phyloP scores from a whole-genome alignment of 805 yeast genomes.

The Metschnikowia bowlesiae region DNA sequence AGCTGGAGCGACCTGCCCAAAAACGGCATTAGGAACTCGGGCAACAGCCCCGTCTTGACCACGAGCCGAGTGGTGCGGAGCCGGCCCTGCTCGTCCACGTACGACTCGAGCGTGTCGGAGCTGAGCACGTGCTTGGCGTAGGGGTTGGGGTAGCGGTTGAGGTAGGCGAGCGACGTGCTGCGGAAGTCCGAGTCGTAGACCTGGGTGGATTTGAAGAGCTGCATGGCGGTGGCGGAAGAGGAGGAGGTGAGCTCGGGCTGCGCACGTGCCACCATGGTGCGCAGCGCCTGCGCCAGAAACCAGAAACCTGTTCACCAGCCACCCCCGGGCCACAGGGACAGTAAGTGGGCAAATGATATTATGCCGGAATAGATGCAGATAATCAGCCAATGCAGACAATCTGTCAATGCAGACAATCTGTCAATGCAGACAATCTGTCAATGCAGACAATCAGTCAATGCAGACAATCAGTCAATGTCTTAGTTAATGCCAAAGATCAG shows the following conservation, averaged over 20 bases:
- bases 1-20: constrained; percentile 60
- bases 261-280: no score
- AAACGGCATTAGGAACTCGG: constrained; percentile 72
- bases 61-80: constrained; percentile 71
- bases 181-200: constrained; percentile 60
- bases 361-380: no score
- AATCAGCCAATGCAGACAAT: no score
- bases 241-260: not conserved
- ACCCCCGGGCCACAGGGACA: no score
- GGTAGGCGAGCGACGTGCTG: constrained; percentile 72
- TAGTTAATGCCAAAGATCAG: no score
- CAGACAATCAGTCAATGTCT: no score
- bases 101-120: constrained; percentile 66
- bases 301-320: no score
- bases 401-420: no score
- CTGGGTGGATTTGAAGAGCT: constrained; percentile 53
- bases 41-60: constrained; percentile 74
- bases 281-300: no score
- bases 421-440: no score
- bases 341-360: no score
- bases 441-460: no score
- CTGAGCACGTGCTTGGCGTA: constrained; percentile 81
- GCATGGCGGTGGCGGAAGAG: constrained; percentile 22
- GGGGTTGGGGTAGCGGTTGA: constrained; percentile 64
- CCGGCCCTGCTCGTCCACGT: constrained; percentile 57